Conservation (phyloP, 148 eudicot genomes). For the Spergularia marina region DNA sequence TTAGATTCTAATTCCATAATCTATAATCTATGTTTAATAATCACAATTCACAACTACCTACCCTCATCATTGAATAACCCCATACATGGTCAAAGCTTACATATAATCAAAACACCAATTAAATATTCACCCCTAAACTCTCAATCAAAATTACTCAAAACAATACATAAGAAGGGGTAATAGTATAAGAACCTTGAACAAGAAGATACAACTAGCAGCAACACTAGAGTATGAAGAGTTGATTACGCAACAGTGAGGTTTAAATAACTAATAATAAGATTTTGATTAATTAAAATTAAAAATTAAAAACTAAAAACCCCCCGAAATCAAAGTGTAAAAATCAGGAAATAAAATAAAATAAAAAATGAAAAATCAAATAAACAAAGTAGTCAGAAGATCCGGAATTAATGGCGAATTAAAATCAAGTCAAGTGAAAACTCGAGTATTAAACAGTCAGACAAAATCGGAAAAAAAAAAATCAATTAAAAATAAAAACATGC, state of each 20-base stretch:
- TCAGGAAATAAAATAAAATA: constrained; percentile 22
- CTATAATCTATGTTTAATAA: not conserved
- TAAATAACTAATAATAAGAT: not conserved
- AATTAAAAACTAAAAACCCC: not conserved
- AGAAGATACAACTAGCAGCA: not conserved
- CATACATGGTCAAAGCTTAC: not conserved
- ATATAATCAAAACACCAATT: not conserved
- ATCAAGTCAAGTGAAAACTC: constrained; percentile 12
- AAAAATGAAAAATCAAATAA: constrained; percentile 13
- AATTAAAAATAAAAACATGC: not conserved
- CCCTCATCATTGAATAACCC: not conserved
- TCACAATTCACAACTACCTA: not conserved
- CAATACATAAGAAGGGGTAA: not conserved
- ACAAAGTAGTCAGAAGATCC: constrained; percentile 47
- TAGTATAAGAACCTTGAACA: constrained; percentile 12
- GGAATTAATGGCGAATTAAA: constrained; percentile 30
- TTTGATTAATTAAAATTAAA: not conserved
- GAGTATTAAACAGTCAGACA: constrained; percentile 13
- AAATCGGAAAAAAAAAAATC: not conserved
- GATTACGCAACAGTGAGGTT: not conserved
- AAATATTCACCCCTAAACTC: constrained; percentile 2
- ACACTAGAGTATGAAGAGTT: constrained; percentile 6
- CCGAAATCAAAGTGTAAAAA: constrained; percentile 21
- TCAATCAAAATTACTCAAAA: constrained; percentile 5
- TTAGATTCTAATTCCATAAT: constrained; percentile 3